Base-by-base conservation (phyloP, 352 stramenopile species). In the Phytophthora sansomeana region DNA sequence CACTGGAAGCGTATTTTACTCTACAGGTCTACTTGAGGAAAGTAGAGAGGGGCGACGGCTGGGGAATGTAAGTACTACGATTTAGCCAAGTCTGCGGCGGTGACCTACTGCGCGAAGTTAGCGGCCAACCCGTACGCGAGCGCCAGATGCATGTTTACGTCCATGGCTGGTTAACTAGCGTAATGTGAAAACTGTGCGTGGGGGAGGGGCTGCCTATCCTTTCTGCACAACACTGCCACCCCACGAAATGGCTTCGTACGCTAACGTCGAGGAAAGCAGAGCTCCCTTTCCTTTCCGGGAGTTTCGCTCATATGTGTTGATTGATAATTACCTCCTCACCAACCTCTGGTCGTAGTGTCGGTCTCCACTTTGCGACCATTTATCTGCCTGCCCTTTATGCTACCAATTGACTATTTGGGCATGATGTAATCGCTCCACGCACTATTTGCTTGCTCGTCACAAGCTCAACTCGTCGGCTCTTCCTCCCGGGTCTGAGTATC, bases 401-500 rank as follows among this genome's bases (percentile, higher is more conserved):
- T 61, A 48, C 63, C 63, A 54, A 53, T 62, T 36, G 52, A 58
- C 65, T 65, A 33, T 65, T 9, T 71, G 56, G 63, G 63, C 48
- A 64, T 58, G 38, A n/a, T 68, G n/a, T 41, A 47, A 51, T 58
- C 48, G 35, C 39, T 19, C n/a, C 32, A 46, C 6, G 16, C 49
- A 58, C 33, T 24, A 24, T 24, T 24, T 24, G 21, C 21, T 14
- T n/a, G 5, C 36, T 43, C 38, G 16, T 24, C 19, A 9, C 44
- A 21, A 11, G n/a, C 17, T 77, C 32, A 77, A 61, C 26, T 58
- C 17, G 42, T 60, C 11, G 63, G 43, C 17, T 75, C 56, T 41
- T 62, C 56, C 42, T 74, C 28, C 14, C 33, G 42, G 42, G 42
- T 75, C 26, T 78, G 55, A 14, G 70, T 75, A 33, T 75, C 70